Base-by-base conservation (phyloP, 2,329 filamentous ascomycete genomes). In the Corynespora cassiicola region DNA sequence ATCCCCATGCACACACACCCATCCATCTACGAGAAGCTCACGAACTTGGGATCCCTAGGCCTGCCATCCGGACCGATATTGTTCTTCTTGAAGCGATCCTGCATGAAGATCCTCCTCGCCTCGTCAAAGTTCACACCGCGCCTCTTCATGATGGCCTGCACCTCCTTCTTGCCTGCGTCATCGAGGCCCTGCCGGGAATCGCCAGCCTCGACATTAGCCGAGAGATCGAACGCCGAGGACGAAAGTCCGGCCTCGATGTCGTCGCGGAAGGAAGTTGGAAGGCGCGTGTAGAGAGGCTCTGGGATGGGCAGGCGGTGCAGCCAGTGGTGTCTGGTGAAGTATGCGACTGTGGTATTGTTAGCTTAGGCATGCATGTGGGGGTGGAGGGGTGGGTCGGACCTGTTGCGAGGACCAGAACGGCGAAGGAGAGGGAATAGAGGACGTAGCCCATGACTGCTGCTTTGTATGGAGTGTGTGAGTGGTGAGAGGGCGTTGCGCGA, bases 41-140 rank as follows among this genome's bases (percentile, higher is more conserved):
- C 90, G 65, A 96, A 95, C 75, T 96, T 96, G 47, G 91, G 90
- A 74, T 97, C 92, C 64, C 84, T 80, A 47, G 94, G 94, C 56
- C 85, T 74, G 4, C 94, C 94, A 69, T 99, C 94, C 5, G 87
- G 79, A 1, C 85, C 90, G 65, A 99, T 96, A 34, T 88, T 88
- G 59, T 95, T 89, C 65, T 85, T 90, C 65, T 83, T 84, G 72
- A 99, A 96, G 41, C 85, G 78, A 57, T 87, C 83, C 73, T 96
- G 87, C 72, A 90, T 94, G 65, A 88, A 95, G 29, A 90, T 79
- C 58, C 88, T 80, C 55, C 94, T 80, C 24, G 92, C 94, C 73
- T 96, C 90, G 71, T 99, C 92, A 65, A 99, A 99, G 45, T 78
- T 81, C 50, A 97, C 81, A 42, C 85, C 80, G 50, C 84, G 79